These are phyloP conservation scores for Leccinum fuscescens DNA, from an alignment of 1,284 basidiomycete genomes.

Conservation along the genomic window DNA sequence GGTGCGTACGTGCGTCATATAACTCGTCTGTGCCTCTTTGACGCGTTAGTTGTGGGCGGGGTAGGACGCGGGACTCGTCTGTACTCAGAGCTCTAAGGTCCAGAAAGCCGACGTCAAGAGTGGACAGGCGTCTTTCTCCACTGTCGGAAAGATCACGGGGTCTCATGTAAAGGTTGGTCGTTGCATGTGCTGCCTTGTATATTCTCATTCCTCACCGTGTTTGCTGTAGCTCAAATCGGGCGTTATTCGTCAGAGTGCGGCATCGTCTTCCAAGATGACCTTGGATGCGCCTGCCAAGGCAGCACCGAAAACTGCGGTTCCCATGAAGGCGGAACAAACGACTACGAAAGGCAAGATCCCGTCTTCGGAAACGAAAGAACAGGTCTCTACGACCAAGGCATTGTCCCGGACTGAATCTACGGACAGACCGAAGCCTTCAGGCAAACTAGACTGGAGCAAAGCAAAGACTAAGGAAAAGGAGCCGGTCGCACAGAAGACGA, in stretches of 20 bases:
- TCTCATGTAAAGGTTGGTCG: constrained; percentile 48
- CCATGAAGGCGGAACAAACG: constrained; percentile 17
- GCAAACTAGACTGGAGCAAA: constrained; percentile 64
- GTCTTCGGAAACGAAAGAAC: constrained; percentile 16
- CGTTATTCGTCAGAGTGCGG: not conserved
- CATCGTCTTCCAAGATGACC: constrained; percentile 33
- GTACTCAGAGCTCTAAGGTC: constrained; percentile 48
- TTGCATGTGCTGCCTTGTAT: constrained; percentile 3
- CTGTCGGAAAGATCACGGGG: constrained; percentile 53
- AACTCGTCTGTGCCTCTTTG: not conserved
- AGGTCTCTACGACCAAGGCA: constrained; percentile 7
- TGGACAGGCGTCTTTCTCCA: constrained; percentile 40
- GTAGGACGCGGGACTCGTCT: constrained; percentile 62
- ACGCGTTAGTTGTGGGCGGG: constrained; percentile 1
- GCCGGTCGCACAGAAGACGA: constrained; percentile 24
- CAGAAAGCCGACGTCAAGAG: constrained; percentile 48
- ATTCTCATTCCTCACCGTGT: not conserved
- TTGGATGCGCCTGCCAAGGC: constrained; percentile 22
- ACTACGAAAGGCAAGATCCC: constrained; percentile 18
- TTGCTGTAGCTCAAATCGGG: constrained; percentile 18
- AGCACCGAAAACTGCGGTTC: constrained; percentile 2
- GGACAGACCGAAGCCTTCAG: constrained; percentile 46
- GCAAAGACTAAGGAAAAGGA: constrained; percentile 42
- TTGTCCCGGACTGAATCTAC: constrained; percentile 16
- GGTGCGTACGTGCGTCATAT: constrained; percentile 39